Evolutionary conservation across 345 rosid genomes (phyloP).

Genomic region (Excoecaria agallocha): DNA sequence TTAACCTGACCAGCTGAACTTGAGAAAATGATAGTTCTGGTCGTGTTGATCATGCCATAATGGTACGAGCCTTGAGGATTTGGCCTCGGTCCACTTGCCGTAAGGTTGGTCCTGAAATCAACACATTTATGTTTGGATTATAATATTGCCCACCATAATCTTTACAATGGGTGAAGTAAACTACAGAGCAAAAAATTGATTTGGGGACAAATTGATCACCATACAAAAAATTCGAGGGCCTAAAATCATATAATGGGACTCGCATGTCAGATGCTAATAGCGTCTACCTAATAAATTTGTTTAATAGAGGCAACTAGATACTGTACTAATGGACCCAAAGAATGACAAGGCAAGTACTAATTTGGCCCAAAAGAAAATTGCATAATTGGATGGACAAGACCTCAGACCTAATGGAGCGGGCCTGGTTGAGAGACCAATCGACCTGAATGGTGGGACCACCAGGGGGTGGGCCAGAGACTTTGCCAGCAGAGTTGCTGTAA

Average conservation of each 20-base stretch:
- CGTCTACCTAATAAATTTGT: too few relatives aligned
- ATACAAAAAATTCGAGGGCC: too few relatives aligned
- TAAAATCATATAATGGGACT: too few relatives aligned
- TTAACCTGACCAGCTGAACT: constrained; percentile 76
- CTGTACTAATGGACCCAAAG: background rate
- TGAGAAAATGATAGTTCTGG: constrained; percentile 66
- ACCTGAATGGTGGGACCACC: constrained; percentile 60
- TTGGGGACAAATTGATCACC: too few relatives aligned
- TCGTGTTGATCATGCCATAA: constrained; percentile 77
- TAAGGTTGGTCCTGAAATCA: constrained; percentile 69
- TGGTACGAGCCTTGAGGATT: constrained; percentile 99
- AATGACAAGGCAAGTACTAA: background rate
- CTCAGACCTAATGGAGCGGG: constrained; percentile 74
- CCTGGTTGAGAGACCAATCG: constrained; percentile 72
- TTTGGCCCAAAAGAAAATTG: too few relatives aligned
- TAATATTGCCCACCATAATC: too few relatives aligned
- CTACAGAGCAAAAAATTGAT: too few relatives aligned
- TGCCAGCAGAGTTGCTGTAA: constrained; percentile 65
- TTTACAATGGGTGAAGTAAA: too few relatives aligned
- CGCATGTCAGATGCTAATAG: too few relatives aligned
- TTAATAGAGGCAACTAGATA: too few relatives aligned
- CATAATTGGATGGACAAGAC: too few relatives aligned
- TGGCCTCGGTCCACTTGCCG: constrained; percentile 95
- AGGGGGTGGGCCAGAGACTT: constrained; percentile 80
- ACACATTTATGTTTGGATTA: too few relatives aligned